Base-by-base conservation (phyloP, 2,329 filamentous ascomycete species). In the Epicoccum sorghinum region DNA sequence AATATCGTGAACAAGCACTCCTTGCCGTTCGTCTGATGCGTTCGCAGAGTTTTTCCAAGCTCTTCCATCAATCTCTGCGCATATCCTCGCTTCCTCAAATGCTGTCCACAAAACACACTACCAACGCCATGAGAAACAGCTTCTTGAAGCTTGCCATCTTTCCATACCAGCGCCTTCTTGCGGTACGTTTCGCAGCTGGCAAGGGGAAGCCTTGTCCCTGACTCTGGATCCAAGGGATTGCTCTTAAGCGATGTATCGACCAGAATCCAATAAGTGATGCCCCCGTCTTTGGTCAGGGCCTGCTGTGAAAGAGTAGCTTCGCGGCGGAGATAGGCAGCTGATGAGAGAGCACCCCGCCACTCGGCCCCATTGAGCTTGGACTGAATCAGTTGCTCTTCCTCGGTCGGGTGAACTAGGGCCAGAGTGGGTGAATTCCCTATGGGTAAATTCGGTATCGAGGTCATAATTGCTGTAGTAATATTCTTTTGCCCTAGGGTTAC, bases 21-120 rank as follows among this genome's bases (percentile, higher is more conserved):
- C 67, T 40, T 59, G 37, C 60, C 60, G 47, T n/a, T 68, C 53
- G 77, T 75, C 61, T 85, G 81, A 76, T 82, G 82, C 3, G 75
- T 81, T 58, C 80, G 78, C 37, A 87, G 66, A 47, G 75, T 77
- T 45, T 77, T 75, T 4, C 83, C 86, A 32, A 95, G 70, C 62
- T 93, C 86, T 37, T 74, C 76, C 77, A 97, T 86, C 91, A 97
- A 91, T 52, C 88, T 82, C 53, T 84, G 83, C 0, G 90, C 91
- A 75, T 96, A 96, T 18, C 90, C 89, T 61, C 82, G 82, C 13
- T 89, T 87, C 52, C 91, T 78, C 71, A 85, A 85, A 64, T 85
- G 79, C 0, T 84, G 82, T 36, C 86, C 82, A 4, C 87, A 91
- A 71, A 88, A 95, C n/a, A 96, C 91, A 56, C 88, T 90, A 12